Conservation (phyloP, 2,329 filamentous ascomycete species). For the Dactylonectria macrodidyma region DNA sequence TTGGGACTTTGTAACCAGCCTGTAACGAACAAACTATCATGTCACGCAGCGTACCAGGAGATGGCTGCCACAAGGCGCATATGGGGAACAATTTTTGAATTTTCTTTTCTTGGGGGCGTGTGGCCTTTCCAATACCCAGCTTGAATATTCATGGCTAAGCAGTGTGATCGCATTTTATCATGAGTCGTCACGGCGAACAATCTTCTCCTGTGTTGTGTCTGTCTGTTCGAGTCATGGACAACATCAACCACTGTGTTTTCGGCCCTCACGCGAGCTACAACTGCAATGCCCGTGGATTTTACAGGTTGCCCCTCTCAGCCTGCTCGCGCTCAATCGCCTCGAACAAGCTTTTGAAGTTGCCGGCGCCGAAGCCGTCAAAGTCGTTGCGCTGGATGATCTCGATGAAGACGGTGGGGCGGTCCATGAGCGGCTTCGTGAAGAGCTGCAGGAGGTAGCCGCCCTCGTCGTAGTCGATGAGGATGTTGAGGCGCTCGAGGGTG, state of each 20-base stretch:
- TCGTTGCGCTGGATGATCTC: constrained; percentile 96
- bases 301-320: constrained; percentile 87
- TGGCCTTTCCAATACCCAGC: constrained; percentile 8
- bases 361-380: constrained; percentile 93
- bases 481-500: constrained; percentile 82
- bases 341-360: constrained; percentile 96
- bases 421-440: constrained; percentile 91
- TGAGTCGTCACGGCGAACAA: constrained; percentile 20
- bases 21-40: constrained; percentile 24
- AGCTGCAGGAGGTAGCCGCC: constrained; percentile 85
- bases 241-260: neutral
- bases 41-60: constrained; percentile 22
- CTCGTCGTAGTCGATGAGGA: constrained; percentile 96
- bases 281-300: constrained; percentile 37
- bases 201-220: constrained; percentile 2
- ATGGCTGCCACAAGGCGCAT: constrained; percentile 28
- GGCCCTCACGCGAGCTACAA: constrained; percentile 12
- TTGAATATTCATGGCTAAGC: constrained; percentile 4
- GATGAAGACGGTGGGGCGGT: constrained; percentile 94
- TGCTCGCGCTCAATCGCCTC: constrained; percentile 97
- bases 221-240: constrained; percentile 1
- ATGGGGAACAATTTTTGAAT: constrained; percentile 15
- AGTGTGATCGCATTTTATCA: constrained; percentile 20
- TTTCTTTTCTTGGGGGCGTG: constrained; percentile 16
- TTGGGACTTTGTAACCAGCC: constrained; percentile 29